Evolutionary conservation across 805 yeast genomes (phyloP).

Genomic region (Pichia exigua): DNA sequence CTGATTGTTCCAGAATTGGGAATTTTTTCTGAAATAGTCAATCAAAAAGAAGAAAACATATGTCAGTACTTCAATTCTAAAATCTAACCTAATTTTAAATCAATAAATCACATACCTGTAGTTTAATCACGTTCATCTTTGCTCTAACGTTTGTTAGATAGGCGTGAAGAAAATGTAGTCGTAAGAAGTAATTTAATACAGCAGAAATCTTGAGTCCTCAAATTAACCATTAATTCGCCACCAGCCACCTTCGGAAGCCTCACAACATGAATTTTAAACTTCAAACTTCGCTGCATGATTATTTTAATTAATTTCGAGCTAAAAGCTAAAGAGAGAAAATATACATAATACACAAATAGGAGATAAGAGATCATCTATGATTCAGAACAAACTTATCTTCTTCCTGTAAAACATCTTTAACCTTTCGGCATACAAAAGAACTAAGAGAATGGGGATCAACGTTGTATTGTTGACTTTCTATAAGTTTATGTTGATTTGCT

Average conservation of each 20-base stretch:
- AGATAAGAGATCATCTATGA: background rate
- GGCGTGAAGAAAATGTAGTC: background rate
- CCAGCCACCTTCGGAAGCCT: background rate
- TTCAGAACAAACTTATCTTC: background rate
- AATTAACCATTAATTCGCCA: background rate
- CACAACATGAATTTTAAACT: background rate
- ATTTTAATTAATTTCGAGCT: too few relatives aligned
- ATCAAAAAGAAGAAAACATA: background rate
- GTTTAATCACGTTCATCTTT: constrained; percentile 54
- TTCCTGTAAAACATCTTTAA: background rate
- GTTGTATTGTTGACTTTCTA: background rate
- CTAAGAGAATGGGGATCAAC: background rate
- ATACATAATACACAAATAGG: background rate
- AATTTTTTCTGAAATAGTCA: constrained; percentile 55
- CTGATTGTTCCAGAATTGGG: constrained; percentile 81
- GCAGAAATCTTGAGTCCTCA: background rate
- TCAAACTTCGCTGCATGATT: background rate
- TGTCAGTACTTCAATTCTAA: background rate
- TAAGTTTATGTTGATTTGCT: background rate
- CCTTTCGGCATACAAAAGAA: background rate
- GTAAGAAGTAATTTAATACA: background rate
- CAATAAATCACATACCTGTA: constrained; percentile 38
- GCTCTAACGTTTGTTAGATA: background rate
- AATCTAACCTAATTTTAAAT: too few relatives aligned
- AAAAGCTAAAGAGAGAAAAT: too few relatives aligned